phyloP scores from a whole-genome alignment of 176 grass and related monocot genomes.

The Aegilops longissima region DNA sequence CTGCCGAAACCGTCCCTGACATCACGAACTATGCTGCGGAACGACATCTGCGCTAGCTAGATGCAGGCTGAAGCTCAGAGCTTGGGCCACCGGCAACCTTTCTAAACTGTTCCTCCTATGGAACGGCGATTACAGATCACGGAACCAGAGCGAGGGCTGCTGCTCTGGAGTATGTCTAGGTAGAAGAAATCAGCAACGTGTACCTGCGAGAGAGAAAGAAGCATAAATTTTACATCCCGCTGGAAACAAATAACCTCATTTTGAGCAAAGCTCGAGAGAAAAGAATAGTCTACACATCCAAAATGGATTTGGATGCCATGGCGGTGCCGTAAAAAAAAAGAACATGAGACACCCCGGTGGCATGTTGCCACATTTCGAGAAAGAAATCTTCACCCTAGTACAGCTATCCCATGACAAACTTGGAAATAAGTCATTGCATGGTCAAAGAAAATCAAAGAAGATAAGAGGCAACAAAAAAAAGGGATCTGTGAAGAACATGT shows the following conservation, averaged over 20 bases:
- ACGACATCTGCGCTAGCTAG: constrained; percentile 59
- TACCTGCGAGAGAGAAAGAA: constrained; percentile 23
- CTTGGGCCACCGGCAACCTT: constrained; percentile 3
- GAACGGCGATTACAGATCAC: constrained; percentile 29
- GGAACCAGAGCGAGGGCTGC: neutral
- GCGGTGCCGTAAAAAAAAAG: neutral
- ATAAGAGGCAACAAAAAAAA: neutral
- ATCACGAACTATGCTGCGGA: constrained; percentile 88
- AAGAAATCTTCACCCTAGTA: neutral
- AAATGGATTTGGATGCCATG: neutral
- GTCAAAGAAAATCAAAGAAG: neutral
- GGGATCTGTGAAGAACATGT: neutral
- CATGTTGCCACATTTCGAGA: constrained; percentile 30
- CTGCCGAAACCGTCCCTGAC: constrained; percentile 84
- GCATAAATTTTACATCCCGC: constrained; percentile 14
- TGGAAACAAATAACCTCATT: neutral
- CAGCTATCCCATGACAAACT: neutral
- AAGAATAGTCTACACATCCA: neutral
- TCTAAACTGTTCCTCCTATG: constrained; percentile 1
- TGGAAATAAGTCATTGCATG: neutral
- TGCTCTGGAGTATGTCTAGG: constrained; percentile 1
- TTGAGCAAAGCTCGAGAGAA: neutral
- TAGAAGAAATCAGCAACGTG: neutral
- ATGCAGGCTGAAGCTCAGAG: too few species aligned
- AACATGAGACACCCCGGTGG: neutral